Conservation (phyloP, 2,329 filamentous ascomycete species). For the Fusarium oxysporum region DNA sequence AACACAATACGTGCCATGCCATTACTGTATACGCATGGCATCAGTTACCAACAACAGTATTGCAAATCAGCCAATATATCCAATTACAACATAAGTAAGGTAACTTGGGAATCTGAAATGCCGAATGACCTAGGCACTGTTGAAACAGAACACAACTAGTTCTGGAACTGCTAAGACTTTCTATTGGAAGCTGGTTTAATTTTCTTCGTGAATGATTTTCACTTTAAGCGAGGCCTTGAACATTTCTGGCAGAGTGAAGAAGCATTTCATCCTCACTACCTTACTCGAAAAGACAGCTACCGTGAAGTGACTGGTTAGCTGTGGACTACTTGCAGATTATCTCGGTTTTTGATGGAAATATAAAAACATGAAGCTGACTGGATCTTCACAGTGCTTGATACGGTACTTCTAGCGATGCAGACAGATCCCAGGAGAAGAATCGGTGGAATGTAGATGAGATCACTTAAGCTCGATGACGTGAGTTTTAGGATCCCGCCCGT, state of each 20-base stretch:
- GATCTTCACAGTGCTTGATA: background rate
- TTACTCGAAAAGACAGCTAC: background rate
- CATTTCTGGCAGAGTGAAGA: background rate
- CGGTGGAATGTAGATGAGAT: slow-evolving; percentile 37
- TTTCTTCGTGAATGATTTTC: background rate
- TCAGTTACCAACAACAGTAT: background rate
- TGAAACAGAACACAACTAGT: background rate
- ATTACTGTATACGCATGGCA: background rate
- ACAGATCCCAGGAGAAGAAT: slow-evolving; percentile 15
- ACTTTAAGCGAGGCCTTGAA: background rate
- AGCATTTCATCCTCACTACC: background rate
- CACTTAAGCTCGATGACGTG: slow-evolving; percentile 43
- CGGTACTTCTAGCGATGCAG: background rate
- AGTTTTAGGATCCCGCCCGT: slow-evolving; percentile 25
- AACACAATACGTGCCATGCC: slow-evolving; percentile 9
- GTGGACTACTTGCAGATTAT: background rate
- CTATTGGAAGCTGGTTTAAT: background rate
- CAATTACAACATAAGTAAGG: background rate
- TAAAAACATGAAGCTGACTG: slow-evolving; percentile 1
- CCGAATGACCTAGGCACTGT: background rate
- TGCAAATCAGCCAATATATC: background rate
- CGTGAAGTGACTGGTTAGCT: background rate
- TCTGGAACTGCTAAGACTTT: background rate
- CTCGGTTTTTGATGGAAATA: background rate
- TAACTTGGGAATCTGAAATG: background rate